Evolutionary conservation across 1,284 basidiomycete genomes (phyloP).

Genomic region (Pholiota adiposa): DNA sequence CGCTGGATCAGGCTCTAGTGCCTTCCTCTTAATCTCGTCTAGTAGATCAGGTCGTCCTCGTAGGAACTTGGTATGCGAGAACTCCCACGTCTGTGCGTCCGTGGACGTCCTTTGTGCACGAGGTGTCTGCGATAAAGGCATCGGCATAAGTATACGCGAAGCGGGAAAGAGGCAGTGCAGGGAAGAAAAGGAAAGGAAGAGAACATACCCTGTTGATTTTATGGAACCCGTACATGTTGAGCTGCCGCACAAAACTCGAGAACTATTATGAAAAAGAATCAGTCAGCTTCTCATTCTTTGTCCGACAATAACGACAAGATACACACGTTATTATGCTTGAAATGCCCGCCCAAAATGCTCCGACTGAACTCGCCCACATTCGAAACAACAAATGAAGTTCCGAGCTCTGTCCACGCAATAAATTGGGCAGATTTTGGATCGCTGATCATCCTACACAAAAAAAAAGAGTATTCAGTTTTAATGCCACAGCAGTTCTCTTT

Average conservation of each 20-base stretch:
- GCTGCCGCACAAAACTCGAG: constrained; percentile 86
- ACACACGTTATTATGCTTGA: constrained; percentile 83
- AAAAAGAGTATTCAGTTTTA: neutral
- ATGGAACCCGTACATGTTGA: constrained; percentile 91
- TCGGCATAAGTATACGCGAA: constrained; percentile 6
- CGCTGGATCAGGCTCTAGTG: constrained; percentile 73
- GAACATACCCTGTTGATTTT: constrained; percentile 76
- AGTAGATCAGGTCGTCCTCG: constrained; percentile 81
- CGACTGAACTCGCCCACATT: constrained; percentile 84
- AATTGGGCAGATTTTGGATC: constrained; percentile 78
- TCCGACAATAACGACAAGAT: neutral
- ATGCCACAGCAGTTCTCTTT: neutral
- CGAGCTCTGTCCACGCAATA: constrained; percentile 79
- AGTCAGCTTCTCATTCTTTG: neutral
- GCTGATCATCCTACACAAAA: constrained; percentile 70
- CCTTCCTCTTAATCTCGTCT: constrained; percentile 87
- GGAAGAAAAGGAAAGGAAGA: constrained; percentile 6
- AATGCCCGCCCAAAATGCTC: constrained; percentile 79
- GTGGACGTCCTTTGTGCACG: constrained; percentile 80
- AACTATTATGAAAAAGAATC: constrained; percentile 58
- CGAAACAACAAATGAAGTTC: constrained; percentile 80
- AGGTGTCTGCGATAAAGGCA: constrained; percentile 59
- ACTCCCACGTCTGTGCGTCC: constrained; percentile 87
- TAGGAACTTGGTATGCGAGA: constrained; percentile 86
- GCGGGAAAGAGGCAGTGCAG: constrained; percentile 29